These are phyloP conservation scores for Tolypocladium tropicale DNA, from an alignment of 2,329 filamentous ascomycete species.

Conservation along the genomic window DNA sequence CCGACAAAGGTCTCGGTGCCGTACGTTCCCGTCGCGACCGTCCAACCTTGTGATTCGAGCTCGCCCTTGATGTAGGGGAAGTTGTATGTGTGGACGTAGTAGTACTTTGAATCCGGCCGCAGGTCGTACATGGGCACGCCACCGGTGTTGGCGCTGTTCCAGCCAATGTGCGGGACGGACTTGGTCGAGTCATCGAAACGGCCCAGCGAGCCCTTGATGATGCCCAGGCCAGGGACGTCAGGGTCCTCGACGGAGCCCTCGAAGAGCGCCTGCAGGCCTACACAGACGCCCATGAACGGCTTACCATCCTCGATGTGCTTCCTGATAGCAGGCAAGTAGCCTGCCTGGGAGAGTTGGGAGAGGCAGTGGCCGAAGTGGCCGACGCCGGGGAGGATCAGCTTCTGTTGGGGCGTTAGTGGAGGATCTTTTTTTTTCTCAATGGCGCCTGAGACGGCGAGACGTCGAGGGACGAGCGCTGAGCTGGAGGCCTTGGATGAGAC, in stretches of 20 bases:
- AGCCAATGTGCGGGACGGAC: slow-evolving; percentile 96
- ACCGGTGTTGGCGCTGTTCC: slow-evolving; percentile 76
- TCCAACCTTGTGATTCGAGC: slow-evolving; percentile 77
- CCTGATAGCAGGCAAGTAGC: slow-evolving; percentile 73
- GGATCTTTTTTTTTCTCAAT: neutral
- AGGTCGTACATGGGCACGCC: slow-evolving; percentile 62
- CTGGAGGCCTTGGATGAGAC: neutral
- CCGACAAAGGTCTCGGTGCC: slow-evolving; percentile 85
- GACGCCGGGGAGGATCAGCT: slow-evolving; percentile 89
- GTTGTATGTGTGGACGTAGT: slow-evolving; percentile 96
- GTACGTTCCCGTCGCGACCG: slow-evolving; percentile 82
- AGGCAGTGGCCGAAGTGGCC: slow-evolving; percentile 97
- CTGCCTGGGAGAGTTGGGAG: slow-evolving; percentile 68
- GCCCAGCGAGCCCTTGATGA: slow-evolving; percentile 61
- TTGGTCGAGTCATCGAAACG: slow-evolving; percentile 71
- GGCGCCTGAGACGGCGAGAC: neutral
- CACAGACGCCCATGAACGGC: slow-evolving; percentile 96
- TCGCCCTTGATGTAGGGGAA: slow-evolving; percentile 63
- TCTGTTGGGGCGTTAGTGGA: slow-evolving; percentile 36
- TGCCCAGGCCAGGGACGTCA: slow-evolving; percentile 59
- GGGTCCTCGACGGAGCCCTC: slow-evolving; percentile 73
- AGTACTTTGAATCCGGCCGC: slow-evolving; percentile 80
- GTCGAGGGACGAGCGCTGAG: neutral
- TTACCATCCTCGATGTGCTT: slow-evolving; percentile 84
- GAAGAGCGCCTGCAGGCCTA: slow-evolving; percentile 86